A percentile compares a stretch with the other conserved stretches of the same genome.
Evolutionary conservation across 768 basidiomycete species (phyloP).

Genomic region (Kwoniella bestiolae): DNA sequence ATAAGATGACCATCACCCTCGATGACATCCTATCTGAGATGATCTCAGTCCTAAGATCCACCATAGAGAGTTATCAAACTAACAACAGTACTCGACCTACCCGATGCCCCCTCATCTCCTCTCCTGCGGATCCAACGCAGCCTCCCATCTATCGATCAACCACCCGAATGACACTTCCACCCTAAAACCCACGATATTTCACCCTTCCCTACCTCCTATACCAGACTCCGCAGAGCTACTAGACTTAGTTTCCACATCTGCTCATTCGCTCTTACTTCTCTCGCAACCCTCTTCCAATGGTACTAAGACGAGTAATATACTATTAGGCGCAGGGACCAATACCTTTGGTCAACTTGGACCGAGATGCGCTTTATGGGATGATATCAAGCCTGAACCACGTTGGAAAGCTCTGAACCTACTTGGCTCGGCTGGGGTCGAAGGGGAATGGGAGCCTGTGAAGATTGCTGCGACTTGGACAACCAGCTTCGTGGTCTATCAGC

Average conservation of each 20-base stretch:
- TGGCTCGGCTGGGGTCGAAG: constrained; percentile 10
- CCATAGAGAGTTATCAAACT: too few relatives aligned
- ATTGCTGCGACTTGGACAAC: constrained; percentile 84
- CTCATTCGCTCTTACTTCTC: constrained; percentile 75
- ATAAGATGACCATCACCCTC: too few relatives aligned
- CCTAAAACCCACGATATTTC: constrained; percentile 33
- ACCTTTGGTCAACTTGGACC: constrained; percentile 72
- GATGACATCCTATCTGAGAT: too few relatives aligned
- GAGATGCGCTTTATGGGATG: constrained; percentile 52
- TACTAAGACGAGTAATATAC: constrained; percentile 39
- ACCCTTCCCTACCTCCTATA: constrained; percentile 18
- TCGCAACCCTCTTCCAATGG: constrained; percentile 33
- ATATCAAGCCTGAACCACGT: constrained; percentile 59
- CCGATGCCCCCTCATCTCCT: constrained; percentile 28
- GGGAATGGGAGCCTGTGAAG: constrained; percentile 61
- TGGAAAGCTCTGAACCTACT: constrained; percentile 53
- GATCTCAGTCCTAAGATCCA: too few relatives aligned
- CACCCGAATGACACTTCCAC: constrained; percentile 42
- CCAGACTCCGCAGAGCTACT: constrained; percentile 52
- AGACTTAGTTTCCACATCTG: constrained; percentile 71
- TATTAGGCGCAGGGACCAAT: constrained; percentile 81
- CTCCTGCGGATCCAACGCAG: constrained; percentile 50
- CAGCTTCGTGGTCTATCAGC: constrained; percentile 70
- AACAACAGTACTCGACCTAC: too few relatives aligned
- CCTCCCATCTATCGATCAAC: constrained; percentile 45